Evolutionary conservation across 2,329 filamentous ascomycete species (phyloP), one percentile per base, ranked within the genome.

Genomic region (Claviceps pusilla): DNA sequence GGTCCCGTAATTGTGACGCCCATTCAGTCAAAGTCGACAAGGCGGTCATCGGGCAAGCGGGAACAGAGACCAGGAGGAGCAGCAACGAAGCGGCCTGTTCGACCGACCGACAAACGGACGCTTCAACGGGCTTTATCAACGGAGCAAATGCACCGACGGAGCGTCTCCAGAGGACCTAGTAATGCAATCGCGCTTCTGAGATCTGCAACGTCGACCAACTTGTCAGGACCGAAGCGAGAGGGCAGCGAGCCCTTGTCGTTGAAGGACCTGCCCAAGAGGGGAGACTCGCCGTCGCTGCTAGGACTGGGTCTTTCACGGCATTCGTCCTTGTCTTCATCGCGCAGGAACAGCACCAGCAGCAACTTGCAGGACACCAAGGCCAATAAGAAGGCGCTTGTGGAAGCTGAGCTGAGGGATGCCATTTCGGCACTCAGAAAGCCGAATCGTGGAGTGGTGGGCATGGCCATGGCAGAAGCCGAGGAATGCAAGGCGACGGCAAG

Each of bases 371-470:
- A 82, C 54, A 65, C 71, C 1, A 87, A 79, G 66, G 74, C 78
- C 37, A 80, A 73, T 61, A 86, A 80, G 65, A 84, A 84, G 63
- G 83, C 82, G 3, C 69, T 78, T 28, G 76, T 88, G 2, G 81
- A 88, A 50, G 79, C 82, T 33, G 83, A 89, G 62, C 68, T 91
- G 39, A 79, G 81, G 59, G 79, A 87, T 56, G 87, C 87, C 9
- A 90, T 93, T 51, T 79, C 78, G 6, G 78, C 82, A 10, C 66
- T 91, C 46, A 83, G 86, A 65, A 88, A 83, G 66, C 87, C 87
- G 1, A 89, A 91, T 62, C 79, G 87, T 48, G 77, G 80, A 28
- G 73, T 86, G 45, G 84, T 83, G 12, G 81, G 82, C 37, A 83
- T 82, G 61, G 77, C 80, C 42, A 74, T 86, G 55, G 80, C 78